Conservation (phyloP, 2,329 filamentous ascomycete species). For the Colletotrichum sp. region DNA sequence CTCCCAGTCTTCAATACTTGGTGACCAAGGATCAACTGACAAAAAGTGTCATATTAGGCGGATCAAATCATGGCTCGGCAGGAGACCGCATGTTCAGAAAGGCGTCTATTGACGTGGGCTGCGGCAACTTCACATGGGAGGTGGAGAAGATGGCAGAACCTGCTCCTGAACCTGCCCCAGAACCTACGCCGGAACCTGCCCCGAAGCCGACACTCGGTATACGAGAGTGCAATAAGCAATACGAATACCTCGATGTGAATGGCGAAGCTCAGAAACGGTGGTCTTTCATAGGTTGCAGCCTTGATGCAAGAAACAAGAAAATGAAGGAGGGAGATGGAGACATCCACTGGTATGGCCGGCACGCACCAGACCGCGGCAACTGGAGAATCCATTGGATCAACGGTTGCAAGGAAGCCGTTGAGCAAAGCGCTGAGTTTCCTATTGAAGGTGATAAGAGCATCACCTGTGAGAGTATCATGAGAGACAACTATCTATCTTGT, state of each 20-base stretch:
- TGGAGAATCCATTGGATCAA: not conserved
- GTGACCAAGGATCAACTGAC: not conserved
- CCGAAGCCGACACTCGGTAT: not conserved
- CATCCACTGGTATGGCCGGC: not conserved
- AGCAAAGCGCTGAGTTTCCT: not conserved
- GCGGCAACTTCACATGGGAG: not conserved
- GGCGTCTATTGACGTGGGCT: not conserved
- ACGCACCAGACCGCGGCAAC: not conserved
- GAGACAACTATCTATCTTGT: not conserved
- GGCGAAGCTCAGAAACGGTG: not conserved
- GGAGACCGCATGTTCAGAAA: not conserved
- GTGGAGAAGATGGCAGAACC: not conserved
- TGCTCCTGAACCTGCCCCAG: not conserved
- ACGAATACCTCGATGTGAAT: not conserved
- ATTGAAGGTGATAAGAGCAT: not conserved
- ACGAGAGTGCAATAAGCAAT: not conserved
- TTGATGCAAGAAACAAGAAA: not conserved
- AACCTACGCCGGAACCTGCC: too few relatives aligned
- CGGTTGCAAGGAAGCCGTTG: not conserved
- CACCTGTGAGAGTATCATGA: not conserved
- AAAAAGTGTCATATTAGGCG: not conserved
- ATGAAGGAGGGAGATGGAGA: not conserved
- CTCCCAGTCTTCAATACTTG: not conserved
- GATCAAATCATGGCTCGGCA: not conserved
- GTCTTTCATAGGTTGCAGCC: not conserved